Base-by-base conservation (phyloP, 495 filamentous ascomycete species). In the Hypoxylon subgilvum region DNA sequence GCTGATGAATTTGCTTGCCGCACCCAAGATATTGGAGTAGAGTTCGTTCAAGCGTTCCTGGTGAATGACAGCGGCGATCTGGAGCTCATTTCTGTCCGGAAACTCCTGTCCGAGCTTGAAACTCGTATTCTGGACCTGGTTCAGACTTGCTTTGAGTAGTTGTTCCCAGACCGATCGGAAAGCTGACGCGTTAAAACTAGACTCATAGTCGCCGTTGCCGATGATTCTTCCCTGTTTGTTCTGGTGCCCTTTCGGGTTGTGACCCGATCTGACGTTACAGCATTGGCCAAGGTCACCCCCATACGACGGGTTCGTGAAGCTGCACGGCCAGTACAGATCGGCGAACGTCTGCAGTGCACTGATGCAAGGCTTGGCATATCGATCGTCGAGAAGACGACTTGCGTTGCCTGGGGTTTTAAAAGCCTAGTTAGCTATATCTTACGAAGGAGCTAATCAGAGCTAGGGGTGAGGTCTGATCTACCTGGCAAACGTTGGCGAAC, bases 181-280 rank as follows among this genome's bases (percentile, higher is more conserved):
- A 6, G 27, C 45, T 8, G 73, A 57, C n/a, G 64, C 68, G 12
- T 68, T 64, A 43, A 82, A 82, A 27, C 58, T 45, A 4, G 77
- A 79, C 19, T 79, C 36, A 43, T 82, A 83, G 19, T 64, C 59
- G 0, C 82, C 82, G 17, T 68, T 52, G 9, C 68, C 75, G 19
- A 84, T 71, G 27, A 80, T 72, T 46, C 67, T 72, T 1, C 81
- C 81, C 10, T 69, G 69, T 35, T 72, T 69, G 36, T 74, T 69
- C 48, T 83, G 81, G 55, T 84, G 81, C 1, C 81, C 78, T 67
- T 82, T 83, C 4, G 66, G 61, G 18, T 68, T 67, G 48, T 83
- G 79, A 3, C 72, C 69, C 8, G 55, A 57, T 42, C 69, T 70
- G 28, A 79, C 73, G 49, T 82, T 77, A 40, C 73, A 69, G 52